Evolutionary conservation across 179 eudicot genomes (phyloP), one percentile per base, ranked within the genome.

Genomic region (Silene coronaria): DNA sequence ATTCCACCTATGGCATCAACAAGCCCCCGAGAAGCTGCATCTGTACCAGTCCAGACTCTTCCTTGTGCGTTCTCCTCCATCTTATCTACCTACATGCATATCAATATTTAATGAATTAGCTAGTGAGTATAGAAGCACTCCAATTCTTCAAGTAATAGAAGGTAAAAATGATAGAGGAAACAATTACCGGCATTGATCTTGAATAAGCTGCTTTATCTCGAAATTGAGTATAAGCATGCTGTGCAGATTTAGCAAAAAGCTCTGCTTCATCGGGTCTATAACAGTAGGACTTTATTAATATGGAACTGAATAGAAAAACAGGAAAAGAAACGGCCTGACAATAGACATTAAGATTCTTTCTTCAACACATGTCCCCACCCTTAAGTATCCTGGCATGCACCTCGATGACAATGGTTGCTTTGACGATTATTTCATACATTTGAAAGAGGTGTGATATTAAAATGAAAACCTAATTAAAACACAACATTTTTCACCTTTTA

Each of bases 11-110:
- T 81, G 36, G 94, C 88, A 85, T 88, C 96, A 70, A 92, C 84
- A 73, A 88, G 86, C 68, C 96, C 96, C 75, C 92, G 83, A 67
- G 87, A 83, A 83, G 88, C 87, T 55, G 94, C 97, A 76, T 92
- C 94, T 59, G 77, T 85, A 26, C 96, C 97, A 3, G 94, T 92
- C 97, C 97, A 92, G 62, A 92, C 97, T 82, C 97, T 85, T 65
- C 96, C 97, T 87, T 92, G 97, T 70, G 96, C 97, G 78, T 87
- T 79, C 85, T 93, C 96, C 82, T 92, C 97, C 90, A 90, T 92
- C 80, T 84, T 82, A 19, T 91, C 96, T 73, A 89, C 85, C 98
- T 91, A 77, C 27, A 53, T 7, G 19, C 51, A 69, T 8, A 73
- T 28, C 24, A 22, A 63, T 60, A 45, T 10, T 21, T 38, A 45